A percentile compares a stretch with the other conserved stretches of the same genome.
These are phyloP conservation scores for Rosa rugosa DNA, from an alignment of 306 rosid genomes.

Conservation along the genomic window DNA sequence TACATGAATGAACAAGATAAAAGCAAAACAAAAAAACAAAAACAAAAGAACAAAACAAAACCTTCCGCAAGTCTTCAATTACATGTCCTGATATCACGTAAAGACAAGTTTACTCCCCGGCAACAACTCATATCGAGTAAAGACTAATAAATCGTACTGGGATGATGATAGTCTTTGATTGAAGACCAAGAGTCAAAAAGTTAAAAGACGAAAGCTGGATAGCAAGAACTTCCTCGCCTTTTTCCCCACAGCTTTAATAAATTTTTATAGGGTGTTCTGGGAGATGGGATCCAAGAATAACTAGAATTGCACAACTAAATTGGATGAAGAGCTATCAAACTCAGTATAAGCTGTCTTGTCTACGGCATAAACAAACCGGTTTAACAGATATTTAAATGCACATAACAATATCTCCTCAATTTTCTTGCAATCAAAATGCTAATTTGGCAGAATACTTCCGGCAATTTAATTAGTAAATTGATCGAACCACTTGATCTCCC, in stretches of 20 bases:
- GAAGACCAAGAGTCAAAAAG: background rate
- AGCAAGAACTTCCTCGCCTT: constrained; percentile 25
- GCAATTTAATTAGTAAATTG: background rate
- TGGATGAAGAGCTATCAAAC: background rate
- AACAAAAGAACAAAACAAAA: too few species aligned
- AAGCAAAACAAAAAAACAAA: too few species aligned
- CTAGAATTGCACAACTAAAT: background rate
- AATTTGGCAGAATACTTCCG: background rate
- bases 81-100: background rate
- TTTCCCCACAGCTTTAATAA: constrained; percentile 19
- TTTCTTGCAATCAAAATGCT: background rate
- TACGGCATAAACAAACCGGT: background rate
- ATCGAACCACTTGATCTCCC: background rate
- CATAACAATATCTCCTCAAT: background rate
- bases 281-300: background rate
- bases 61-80: too few species aligned
- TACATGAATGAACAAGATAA: too few species aligned
- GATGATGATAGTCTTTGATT: background rate
- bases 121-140: background rate
- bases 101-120: background rate
- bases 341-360: background rate
- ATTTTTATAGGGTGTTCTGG: background rate
- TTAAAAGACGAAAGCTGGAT: constrained; percentile 29
- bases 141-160: background rate
- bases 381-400: too few species aligned